phyloP scores from a whole-genome alignment of 805 yeast genomes.

The Yamadazyma scolyti region DNA sequence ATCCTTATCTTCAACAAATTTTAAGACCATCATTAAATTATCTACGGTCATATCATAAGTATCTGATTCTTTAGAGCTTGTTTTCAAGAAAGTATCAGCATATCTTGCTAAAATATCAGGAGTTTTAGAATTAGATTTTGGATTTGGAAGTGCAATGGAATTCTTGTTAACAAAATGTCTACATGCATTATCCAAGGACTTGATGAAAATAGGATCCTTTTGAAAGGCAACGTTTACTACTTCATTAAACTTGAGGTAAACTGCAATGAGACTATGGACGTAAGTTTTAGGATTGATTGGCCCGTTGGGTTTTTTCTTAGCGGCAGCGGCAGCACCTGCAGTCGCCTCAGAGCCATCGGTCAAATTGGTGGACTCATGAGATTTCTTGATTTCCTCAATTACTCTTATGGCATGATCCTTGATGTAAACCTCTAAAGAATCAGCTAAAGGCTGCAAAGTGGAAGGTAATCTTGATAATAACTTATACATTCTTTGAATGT shows the following conservation, averaged over 20 bases:
- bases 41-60: constrained; percentile 74
- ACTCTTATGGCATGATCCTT: constrained; percentile 46
- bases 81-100: constrained; percentile 77
- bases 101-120: constrained; percentile 91
- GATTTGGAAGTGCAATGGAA: constrained; percentile 63
- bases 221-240: constrained; percentile 67
- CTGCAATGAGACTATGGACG: constrained; percentile 68
- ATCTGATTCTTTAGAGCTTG: constrained; percentile 66
- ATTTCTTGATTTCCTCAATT: constrained; percentile 49
- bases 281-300: constrained; percentile 70
- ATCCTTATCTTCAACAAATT: constrained; percentile 89
- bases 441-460: constrained; percentile 76
- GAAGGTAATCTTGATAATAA: constrained; percentile 74
- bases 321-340: constrained; percentile 9
- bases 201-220: constrained; percentile 72
- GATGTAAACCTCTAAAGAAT: constrained; percentile 68
- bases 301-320: constrained; percentile 15
- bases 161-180: constrained; percentile 79
- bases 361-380: constrained; percentile 22
- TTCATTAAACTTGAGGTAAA: constrained; percentile 63
- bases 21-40: constrained; percentile 82
- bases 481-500: constrained; percentile 73
- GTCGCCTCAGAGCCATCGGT: constrained; percentile 12
- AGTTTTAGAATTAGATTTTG: constrained; percentile 66
- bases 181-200: constrained; percentile 88